phyloP scores from a whole-genome alignment of 345 rosid genomes.

The Lepidium aucheri region DNA sequence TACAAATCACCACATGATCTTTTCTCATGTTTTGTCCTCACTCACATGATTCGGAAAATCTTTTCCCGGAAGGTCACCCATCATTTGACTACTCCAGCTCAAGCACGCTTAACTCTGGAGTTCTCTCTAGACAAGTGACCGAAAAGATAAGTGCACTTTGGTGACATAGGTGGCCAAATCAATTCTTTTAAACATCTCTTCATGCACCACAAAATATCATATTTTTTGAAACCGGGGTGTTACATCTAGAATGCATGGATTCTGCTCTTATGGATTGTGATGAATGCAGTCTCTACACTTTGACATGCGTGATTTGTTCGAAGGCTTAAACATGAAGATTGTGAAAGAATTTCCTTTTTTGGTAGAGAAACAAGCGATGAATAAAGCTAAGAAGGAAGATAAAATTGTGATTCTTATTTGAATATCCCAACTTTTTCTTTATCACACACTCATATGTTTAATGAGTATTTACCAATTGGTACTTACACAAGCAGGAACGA shows the following conservation, averaged over 20 bases:
- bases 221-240: no score
- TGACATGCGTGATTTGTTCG: slow-evolving; percentile 76
- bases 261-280: slow-evolving; percentile 80
- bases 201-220: no score
- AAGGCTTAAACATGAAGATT: slow-evolving; percentile 79
- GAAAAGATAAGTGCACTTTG: no score
- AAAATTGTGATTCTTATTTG: slow-evolving; percentile 39
- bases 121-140: no score
- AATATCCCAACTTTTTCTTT: not conserved
- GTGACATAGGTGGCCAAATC: no score
- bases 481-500: slow-evolving; percentile 42
- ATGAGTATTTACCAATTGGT: not conserved
- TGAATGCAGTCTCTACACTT: slow-evolving; percentile 67
- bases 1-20: no score
- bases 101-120: no score
- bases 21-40: no score
- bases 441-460: not conserved
- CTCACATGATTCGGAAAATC: no score
- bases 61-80: no score
- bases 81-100: no score
- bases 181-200: no score
- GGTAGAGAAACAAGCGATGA: slow-evolving; percentile 75
- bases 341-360: slow-evolving; percentile 74
- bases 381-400: slow-evolving; percentile 74
- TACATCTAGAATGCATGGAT: slow-evolving; percentile 87